Evolutionary conservation across 2,329 filamentous ascomycete species (phyloP), one percentile per base, ranked within the genome.

Genomic region (Aspergillus piperis): DNA sequence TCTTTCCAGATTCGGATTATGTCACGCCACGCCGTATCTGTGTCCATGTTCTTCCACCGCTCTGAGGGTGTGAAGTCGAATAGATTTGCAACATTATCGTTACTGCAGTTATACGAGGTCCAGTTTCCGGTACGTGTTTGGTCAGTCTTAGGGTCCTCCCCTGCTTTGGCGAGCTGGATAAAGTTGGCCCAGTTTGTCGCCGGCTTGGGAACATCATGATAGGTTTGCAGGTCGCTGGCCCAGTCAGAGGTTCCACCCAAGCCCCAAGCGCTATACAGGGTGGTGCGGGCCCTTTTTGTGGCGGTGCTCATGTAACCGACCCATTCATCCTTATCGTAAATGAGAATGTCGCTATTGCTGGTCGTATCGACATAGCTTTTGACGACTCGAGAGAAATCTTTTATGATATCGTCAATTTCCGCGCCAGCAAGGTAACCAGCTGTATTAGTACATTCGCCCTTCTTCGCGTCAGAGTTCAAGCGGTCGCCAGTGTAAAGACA

Each of bases 401-500:
- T 42, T 11, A 57, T n/a, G 21, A 57, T 57, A 21, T 57, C 38
- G 8, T 11, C 15, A n/a, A 81, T 80, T 67, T 81, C 79, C 0
- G 74, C 73, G 48, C 79, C 65, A 2, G 77, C 65, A 5, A 81
- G 69, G 57, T 80, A 80, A 1, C 79, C 79, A 1, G 60, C 63
- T 0, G 75, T 78, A 3, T 51, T 63, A 0, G 78, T 82, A 62
- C 78, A 81, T 25, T 41, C n/a, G 0, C 55, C 3, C 42, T 39
- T 3, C 2, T 58, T 51, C 0, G 77, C 77, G 1, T 64, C 44
- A 1, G 76, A 79, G 0, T 54, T 30, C 11, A 49, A 36, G n/a
- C 50, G 54, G 21, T 23, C 39, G 3, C 78, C 75, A 1, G 66
- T 71, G 53, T 69, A 79, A 2, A 51, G 63, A 67, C 78, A 81